These are phyloP conservation scores for Cryphonectria japonica DNA, from an alignment of 2,329 filamentous ascomycete species.

Conservation along the genomic window DNA sequence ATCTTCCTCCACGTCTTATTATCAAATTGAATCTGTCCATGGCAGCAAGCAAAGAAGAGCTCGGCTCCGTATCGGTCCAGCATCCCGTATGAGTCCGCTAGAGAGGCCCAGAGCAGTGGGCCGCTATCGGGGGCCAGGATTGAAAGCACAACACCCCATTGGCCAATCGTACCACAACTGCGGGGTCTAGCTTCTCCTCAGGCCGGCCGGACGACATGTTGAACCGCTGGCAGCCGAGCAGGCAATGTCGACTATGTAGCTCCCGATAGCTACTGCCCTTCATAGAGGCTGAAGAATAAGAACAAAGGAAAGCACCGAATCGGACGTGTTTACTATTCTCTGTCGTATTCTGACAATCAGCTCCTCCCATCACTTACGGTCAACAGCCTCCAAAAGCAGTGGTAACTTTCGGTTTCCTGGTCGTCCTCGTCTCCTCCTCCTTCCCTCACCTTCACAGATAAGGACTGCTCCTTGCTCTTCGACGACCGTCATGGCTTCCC, in stretches of 20 bases:
- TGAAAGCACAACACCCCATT: slow-evolving; percentile 2
- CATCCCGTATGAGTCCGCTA: not conserved
- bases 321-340: not conserved
- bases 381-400: not conserved
- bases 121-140: not conserved
- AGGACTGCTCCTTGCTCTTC: not conserved
- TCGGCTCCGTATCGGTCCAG: not conserved
- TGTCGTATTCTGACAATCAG: not conserved
- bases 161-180: not conserved
- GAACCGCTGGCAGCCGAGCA: slow-evolving; percentile 12
- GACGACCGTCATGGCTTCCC: slow-evolving; percentile 21
- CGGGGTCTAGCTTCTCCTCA: slow-evolving; percentile 9
- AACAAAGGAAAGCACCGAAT: not conserved
- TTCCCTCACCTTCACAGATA: not conserved
- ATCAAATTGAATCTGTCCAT: not conserved
- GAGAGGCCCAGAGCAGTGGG: not conserved
- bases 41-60: not conserved
- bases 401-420: not conserved
- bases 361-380: not conserved
- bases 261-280: not conserved
- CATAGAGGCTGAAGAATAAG: not conserved
- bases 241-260: not conserved
- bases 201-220: not conserved
- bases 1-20: not conserved
- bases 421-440: not conserved